phyloP scores from a whole-genome alignment of 1,284 basidiomycete genomes.

The Kalmanozyma brasiliensis region DNA sequence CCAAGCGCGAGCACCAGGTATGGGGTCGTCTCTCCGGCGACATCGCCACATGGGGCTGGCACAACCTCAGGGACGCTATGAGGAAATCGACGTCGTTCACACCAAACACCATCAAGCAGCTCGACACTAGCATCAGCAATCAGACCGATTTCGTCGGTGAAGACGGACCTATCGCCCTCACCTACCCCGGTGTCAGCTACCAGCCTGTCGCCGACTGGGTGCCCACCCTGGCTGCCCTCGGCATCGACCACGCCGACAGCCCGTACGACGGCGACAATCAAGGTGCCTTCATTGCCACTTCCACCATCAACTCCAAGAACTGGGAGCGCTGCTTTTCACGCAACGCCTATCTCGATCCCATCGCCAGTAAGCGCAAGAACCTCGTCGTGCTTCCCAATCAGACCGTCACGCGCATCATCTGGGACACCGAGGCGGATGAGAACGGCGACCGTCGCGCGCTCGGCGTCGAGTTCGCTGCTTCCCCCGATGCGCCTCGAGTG shows the following conservation, averaged over 20 bases:
- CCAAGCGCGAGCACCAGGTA: constrained; percentile 55
- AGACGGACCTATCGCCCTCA: constrained; percentile 49
- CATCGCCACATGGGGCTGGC: constrained; percentile 49
- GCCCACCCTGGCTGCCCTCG: constrained; percentile 33
- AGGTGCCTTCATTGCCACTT: constrained; percentile 54
- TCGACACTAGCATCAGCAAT: constrained; percentile 38
- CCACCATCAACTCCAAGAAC: constrained; percentile 49
- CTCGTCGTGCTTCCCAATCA: constrained; percentile 60
- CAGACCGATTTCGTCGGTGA: constrained; percentile 39
- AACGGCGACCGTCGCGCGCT: constrained; percentile 44
- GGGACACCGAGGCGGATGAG: constrained; percentile 21
- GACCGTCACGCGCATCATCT: constrained; percentile 53
- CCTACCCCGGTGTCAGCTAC: constrained; percentile 53
- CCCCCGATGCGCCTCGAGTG: constrained; percentile 19
- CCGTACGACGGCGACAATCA: constrained; percentile 56
- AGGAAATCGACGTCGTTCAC: constrained; percentile 52
- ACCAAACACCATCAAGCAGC: constrained; percentile 23
- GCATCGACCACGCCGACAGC: constrained; percentile 20
- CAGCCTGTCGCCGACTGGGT: constrained; percentile 52
- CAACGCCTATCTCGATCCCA: constrained; percentile 57
- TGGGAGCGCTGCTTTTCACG: constrained; percentile 57
- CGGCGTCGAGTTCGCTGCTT: constrained; percentile 53
- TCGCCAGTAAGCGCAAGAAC: constrained; percentile 47
- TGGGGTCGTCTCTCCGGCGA: constrained; percentile 53
- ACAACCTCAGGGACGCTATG: constrained; percentile 45